These are phyloP conservation scores for Acanthamoeba quina DNA, from an alignment of 208 protist species.

Conservation along the genomic window DNA sequence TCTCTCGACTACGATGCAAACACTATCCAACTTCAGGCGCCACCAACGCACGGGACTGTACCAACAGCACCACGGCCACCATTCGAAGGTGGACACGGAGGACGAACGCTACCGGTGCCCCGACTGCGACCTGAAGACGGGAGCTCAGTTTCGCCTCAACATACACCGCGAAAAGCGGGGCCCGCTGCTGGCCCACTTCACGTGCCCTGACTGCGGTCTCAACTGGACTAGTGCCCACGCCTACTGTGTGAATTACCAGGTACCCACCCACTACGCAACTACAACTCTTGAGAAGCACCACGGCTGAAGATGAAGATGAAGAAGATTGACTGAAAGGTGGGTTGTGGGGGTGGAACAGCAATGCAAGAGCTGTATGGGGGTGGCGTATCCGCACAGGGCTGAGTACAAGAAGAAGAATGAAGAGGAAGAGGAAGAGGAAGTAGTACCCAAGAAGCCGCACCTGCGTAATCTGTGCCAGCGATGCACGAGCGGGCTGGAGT, in stretches of 20 bases:
- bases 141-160: not conserved
- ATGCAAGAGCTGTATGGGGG: not conserved
- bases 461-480: not conserved
- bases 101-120: not conserved
- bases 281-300: too few species aligned
- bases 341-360: too few species aligned
- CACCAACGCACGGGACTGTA: too few species aligned
- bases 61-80: too few species aligned
- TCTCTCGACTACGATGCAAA: too few species aligned
- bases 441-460: not conserved
- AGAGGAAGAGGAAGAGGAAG: not conserved
- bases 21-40: too few species aligned
- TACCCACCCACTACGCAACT: too few species aligned
- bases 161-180: not conserved
- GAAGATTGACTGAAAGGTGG: too few species aligned
- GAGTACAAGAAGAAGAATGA: not conserved
- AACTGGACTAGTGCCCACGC: not conserved
- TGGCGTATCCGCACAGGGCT: not conserved
- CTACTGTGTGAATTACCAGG: constrained; percentile 8
- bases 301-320: too few species aligned
- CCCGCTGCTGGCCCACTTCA: not conserved
- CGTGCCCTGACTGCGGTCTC: not conserved
- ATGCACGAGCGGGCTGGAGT: not conserved
- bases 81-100: too few species aligned
- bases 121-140: constrained; percentile 17